These are phyloP conservation scores for Beta lomatogona DNA, from an alignment of 179 eudicot genomes.

Conservation along the genomic window DNA sequence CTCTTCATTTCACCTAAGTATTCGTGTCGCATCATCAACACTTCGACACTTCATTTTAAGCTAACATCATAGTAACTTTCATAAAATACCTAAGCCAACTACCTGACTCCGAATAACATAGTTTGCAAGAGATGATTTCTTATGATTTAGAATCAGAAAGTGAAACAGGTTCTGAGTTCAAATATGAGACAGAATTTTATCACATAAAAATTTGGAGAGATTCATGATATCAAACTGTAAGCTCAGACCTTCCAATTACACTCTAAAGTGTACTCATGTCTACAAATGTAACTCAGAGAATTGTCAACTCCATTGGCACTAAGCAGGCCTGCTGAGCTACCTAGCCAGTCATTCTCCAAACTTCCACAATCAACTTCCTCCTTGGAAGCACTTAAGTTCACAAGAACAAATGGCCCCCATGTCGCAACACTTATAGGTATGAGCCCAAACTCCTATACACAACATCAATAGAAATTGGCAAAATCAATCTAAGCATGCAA, in stretches of 20 bases:
- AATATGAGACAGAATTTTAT: background rate
- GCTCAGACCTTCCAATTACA: constrained; percentile 91
- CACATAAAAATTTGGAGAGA: background rate
- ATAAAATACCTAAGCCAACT: too few species aligned
- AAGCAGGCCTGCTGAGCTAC: constrained; percentile 56
- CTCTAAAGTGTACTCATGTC: constrained; percentile 83
- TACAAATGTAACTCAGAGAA: constrained; percentile 66
- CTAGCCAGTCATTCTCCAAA: constrained; percentile 77
- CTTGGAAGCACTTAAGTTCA: constrained; percentile 49
- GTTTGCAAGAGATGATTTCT: background rate
- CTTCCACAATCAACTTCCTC: constrained; percentile 29
- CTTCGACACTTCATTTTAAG: too few species aligned
- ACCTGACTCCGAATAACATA: too few species aligned
- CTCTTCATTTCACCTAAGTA: too few species aligned
- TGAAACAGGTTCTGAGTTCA: background rate
- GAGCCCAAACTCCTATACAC: constrained; percentile 77
- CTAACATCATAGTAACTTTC: too few species aligned
- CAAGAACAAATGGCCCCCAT: constrained; percentile 89
- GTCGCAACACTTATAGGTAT: constrained; percentile 58
- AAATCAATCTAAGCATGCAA: background rate
- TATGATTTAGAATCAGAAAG: background rate
- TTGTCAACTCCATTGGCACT: constrained; percentile 62
- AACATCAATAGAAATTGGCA: constrained; percentile 19
- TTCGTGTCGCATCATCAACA: too few species aligned
- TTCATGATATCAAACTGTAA: background rate